Percentiles rank a stretch among this genome's conserved stretches.
Evolutionary conservation across 2,329 filamentous ascomycete genomes (phyloP).

Genomic region (Keithomyces neogunnii): DNA sequence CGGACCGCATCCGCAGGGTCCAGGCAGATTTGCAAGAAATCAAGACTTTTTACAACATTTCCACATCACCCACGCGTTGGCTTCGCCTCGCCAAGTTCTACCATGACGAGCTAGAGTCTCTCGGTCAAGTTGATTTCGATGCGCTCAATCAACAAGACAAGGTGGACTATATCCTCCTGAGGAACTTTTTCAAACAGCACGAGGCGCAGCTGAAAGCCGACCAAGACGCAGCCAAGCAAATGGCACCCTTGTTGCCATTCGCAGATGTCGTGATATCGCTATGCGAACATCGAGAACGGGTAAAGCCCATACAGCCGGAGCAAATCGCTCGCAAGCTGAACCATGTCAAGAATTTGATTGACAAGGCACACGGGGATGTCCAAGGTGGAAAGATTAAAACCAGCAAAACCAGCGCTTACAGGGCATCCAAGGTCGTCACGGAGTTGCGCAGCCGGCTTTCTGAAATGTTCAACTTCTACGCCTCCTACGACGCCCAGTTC

Average conservation of each 20-base stretch:
- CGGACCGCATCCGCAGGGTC: constrained; percentile 34
- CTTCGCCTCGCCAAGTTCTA: constrained; percentile 32
- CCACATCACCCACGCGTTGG: constrained; percentile 31
- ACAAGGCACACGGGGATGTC: constrained; percentile 24
- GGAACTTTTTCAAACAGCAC: constrained; percentile 33
- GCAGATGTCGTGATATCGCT: constrained; percentile 30
- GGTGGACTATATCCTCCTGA: constrained; percentile 41
- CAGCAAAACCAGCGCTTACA: constrained; percentile 34
- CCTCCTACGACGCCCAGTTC: constrained; percentile 46
- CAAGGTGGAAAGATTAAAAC: constrained; percentile 22
- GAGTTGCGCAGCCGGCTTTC: constrained; percentile 31
- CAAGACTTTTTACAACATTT: constrained; percentile 38
- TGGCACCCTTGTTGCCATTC: constrained; percentile 35
- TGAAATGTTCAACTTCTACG: constrained; percentile 43
- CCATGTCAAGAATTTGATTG: constrained; percentile 23
- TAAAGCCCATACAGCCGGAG: constrained; percentile 33
- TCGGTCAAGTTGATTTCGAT: constrained; percentile 18
- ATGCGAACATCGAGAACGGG: constrained; percentile 38
- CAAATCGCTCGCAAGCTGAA: constrained; percentile 33
- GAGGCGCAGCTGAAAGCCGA: constrained; percentile 31
- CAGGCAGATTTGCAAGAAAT: constrained; percentile 37
- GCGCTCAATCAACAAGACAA: constrained; percentile 30
- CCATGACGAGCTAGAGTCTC: constrained; percentile 26
- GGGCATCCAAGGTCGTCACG: constrained; percentile 33
- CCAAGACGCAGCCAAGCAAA: constrained; percentile 23